phyloP scores from a whole-genome alignment of 1,139 yeast species.

The Geotrichum klebahnii region DNA sequence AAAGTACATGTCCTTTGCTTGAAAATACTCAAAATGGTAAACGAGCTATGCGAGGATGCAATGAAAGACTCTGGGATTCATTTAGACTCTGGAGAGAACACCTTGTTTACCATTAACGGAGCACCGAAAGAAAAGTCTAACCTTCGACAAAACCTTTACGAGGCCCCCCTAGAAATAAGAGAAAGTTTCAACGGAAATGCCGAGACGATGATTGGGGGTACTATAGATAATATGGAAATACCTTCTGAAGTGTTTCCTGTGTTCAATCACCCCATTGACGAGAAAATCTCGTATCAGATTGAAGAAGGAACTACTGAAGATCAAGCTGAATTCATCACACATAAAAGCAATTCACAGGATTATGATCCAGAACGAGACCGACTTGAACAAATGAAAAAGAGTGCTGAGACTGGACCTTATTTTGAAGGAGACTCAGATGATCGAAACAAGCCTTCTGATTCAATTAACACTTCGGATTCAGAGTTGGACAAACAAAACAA shows the following conservation, averaged over 20 bases:
- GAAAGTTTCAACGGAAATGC: not conserved
- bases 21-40: not conserved
- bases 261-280: not conserved
- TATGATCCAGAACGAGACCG: constrained; percentile 9
- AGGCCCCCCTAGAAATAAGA: not conserved
- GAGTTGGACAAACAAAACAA: not conserved
- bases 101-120: not conserved
- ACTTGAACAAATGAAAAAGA: constrained; percentile 7
- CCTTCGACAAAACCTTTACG: not conserved
- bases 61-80: not conserved
- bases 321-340: constrained; percentile 20
- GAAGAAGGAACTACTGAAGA: constrained; percentile 18
- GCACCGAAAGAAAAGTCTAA: not conserved
- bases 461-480: not conserved
- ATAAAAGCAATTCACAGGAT: constrained; percentile 8
- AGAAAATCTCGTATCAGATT: constrained; percentile 3
- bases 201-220: not conserved
- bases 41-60: not conserved
- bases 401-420: not conserved
- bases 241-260: constrained; percentile 9
- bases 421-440: not conserved
- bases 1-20: too few species aligned
- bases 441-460: not conserved
- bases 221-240: not conserved
- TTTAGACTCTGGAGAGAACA: not conserved